Conservation (phyloP, 495 filamentous ascomycete genomes). For the Daldinia grandis region DNA sequence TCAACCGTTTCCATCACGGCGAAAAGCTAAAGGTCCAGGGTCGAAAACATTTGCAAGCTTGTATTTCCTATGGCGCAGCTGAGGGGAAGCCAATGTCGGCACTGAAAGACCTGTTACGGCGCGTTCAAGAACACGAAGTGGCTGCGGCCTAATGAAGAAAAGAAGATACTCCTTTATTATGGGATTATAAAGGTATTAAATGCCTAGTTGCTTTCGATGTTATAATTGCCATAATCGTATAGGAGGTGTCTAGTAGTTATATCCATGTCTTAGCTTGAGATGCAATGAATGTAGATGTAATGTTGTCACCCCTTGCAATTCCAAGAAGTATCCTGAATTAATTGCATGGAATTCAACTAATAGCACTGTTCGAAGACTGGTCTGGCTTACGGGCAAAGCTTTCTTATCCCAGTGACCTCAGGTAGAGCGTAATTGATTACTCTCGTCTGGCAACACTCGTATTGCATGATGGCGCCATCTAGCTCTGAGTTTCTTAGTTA, state of each 20-base stretch:
- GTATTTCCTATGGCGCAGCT: slow-evolving; percentile 8
- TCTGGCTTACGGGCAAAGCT: too few relatives aligned
- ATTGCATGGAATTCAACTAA: too few relatives aligned
- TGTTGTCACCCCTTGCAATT: too few relatives aligned
- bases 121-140: slow-evolving; percentile 18
- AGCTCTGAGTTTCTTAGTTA: too few relatives aligned
- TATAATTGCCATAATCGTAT: neutral
- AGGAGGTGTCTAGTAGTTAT: neutral
- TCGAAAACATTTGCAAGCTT: slow-evolving; percentile 1
- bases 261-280: neutral
- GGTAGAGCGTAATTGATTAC: too few relatives aligned
- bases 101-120: slow-evolving; percentile 19
- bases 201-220: neutral
- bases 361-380: too few relatives aligned
- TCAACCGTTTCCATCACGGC: neutral
- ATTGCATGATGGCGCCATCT: too few relatives aligned
- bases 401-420: too few relatives aligned
- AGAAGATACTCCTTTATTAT: neutral
- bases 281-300: neutral
- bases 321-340: too few relatives aligned
- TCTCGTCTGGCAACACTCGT: too few relatives aligned
- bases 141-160: neutral
- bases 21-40: neutral
- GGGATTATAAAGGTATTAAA: neutral
- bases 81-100: slow-evolving; percentile 29